phyloP scores from a whole-genome alignment of 1,139 yeast genomes.

The Diutina siamensis region DNA sequence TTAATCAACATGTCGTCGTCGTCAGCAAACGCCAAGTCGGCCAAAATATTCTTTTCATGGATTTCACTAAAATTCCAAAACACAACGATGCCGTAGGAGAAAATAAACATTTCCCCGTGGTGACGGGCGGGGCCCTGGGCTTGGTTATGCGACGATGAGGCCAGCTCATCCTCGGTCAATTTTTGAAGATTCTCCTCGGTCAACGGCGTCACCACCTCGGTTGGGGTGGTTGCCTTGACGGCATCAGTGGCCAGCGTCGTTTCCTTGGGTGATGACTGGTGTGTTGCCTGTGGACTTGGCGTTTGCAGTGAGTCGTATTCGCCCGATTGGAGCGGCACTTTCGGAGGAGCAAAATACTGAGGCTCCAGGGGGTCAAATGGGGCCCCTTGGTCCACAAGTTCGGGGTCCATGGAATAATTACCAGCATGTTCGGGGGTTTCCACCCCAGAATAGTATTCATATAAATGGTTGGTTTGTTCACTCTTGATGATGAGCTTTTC shows the following conservation, averaged over 20 bases:
- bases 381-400: slow-evolving; percentile 20
- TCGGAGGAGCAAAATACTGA: slow-evolving; percentile 36
- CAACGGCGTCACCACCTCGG: no score
- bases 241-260: no score
- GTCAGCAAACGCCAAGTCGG: slow-evolving; percentile 78
- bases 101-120: slow-evolving; percentile 79
- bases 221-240: no score
- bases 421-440: slow-evolving; percentile 57
- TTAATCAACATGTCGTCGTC: slow-evolving; percentile 46
- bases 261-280: background rate
- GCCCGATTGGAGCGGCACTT: background rate
- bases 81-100: slow-evolving; percentile 88
- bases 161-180: slow-evolving; percentile 5
- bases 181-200: background rate
- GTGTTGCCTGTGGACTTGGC: background rate
- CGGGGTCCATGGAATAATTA: slow-evolving; percentile 43
- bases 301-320: background rate
- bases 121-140: slow-evolving; percentile 35
- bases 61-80: slow-evolving; percentile 93
- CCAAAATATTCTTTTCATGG: slow-evolving; percentile 87
- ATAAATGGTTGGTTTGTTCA: slow-evolving; percentile 83
- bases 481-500: slow-evolving; percentile 70
- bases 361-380: slow-evolving; percentile 41
- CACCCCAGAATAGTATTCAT: slow-evolving; percentile 80
- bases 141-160: background rate